Percentiles rank a stretch among this genome's conserved stretches.
Evolutionary conservation across 148 eudicot species (phyloP).

Genomic region (Simmondsia chinensis): DNA sequence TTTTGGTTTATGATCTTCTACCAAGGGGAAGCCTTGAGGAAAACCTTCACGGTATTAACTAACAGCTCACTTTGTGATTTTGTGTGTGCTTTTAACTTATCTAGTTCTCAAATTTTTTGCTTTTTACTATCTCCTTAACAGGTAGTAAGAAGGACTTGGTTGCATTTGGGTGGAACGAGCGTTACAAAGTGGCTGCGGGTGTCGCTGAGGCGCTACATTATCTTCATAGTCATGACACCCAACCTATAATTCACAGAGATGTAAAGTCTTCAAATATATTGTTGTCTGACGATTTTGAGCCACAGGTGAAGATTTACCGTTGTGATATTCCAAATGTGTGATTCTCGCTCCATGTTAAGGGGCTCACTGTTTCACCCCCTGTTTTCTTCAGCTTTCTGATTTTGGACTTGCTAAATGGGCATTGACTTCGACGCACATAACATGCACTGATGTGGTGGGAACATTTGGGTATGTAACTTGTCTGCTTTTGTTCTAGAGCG

Average conservation of each 20-base stretch:
- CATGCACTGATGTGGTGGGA: conserved; percentile 78
- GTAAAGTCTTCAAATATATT: conserved; percentile 92
- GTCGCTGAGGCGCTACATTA: conserved; percentile 78
- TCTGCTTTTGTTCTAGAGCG: neutral
- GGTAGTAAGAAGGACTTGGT: conserved; percentile 35
- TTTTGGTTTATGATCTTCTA: conserved; percentile 79
- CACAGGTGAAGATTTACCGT: conserved; percentile 43
- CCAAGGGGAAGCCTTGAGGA: conserved; percentile 91
- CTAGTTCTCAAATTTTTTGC: neutral
- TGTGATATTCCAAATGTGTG: neutral
- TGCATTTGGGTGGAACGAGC: conserved; percentile 65
- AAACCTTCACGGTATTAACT: conserved; percentile 67
- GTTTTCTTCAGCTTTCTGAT: conserved; percentile 64
- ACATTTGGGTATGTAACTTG: conserved; percentile 76
- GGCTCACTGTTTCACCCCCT: conserved; percentile 9
- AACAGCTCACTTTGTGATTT: conserved; percentile 4
- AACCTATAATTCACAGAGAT: conserved; percentile 82
- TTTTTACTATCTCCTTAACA: conserved; percentile 9
- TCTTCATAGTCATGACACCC: conserved; percentile 46
- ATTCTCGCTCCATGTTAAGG: conserved; percentile 1
- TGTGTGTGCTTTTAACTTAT: neutral
- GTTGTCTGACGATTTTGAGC: conserved; percentile 81
- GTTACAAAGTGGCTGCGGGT: conserved; percentile 85
- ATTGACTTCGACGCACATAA: conserved; percentile 43
- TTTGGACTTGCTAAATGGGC: conserved; percentile 85